Base-by-base conservation (phyloP, 2,329 filamentous ascomycete genomes). In the Immersiporthe knoxdaviesiana region DNA sequence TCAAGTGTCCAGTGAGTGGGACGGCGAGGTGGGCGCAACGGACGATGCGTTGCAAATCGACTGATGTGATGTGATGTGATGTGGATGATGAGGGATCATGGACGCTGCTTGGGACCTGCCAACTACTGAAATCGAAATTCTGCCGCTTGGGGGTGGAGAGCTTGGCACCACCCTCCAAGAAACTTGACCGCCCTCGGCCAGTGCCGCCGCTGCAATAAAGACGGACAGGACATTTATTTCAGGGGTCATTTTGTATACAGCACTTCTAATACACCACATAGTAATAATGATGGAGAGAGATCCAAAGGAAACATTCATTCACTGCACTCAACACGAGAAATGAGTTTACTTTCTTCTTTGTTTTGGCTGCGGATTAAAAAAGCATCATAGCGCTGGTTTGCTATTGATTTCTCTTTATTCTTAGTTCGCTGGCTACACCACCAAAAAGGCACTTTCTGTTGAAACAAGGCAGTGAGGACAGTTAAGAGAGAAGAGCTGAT, bases 71-170 rank as follows among this genome's bases (percentile, higher is more conserved):
- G 63, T 63, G 41, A 54, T 30, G 52, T 35, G 39, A 24, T 30
- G 11, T 39, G 37, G 44, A 47, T 44, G 41, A 54, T 30, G 14
- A n/a, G n/a, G n/a, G 52, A 56, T 18, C 4, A 30, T 56, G 52
- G 27, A 56, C 30, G 50, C 6, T 35, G 35, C 4, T 4, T 12
- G 24, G 47, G 56, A 30, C 18, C 58, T 32, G n/a, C 18, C n/a
- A n/a, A n/a, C 54, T n/a, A 50, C 58, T 52, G 58, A 68, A 56
- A 32, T 70, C 67, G 52, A 67, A 54, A 65, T 68, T 69, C 69
- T 71, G 69, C 69, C 69, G 63, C 39, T 58, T 44, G 54, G 63
- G 44, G 50, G n/a, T n/a, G 24, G 18, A 66, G 63, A 69, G 63
- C 63, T 71, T 60, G 66, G 63, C 69, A 41, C 50, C 58, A 39